Base-by-base conservation (phyloP, 768 basidiomycete genomes). In the Rhodotorula paludigena region DNA sequence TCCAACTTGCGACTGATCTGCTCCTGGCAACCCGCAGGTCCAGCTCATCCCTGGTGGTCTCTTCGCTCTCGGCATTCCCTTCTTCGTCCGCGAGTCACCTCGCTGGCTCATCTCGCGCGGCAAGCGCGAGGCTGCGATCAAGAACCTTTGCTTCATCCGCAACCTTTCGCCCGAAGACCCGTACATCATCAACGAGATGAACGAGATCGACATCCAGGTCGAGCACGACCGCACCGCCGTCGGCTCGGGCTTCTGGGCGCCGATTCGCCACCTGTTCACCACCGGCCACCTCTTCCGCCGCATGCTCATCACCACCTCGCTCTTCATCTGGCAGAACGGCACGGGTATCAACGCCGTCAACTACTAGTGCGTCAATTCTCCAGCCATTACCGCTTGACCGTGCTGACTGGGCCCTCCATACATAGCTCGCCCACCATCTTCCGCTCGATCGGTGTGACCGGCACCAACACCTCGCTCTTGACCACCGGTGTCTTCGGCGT, bases 401-500 rank as follows among this genome's bases (percentile, higher is more conserved):
- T 76, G 10, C 82, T 83, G 57, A 71, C 69, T 58, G 62, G 65
- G 36, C 61, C 67, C 63, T 80, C 80, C 64, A 82, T 81, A 71
- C 83, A 1, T 38, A 55, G 54, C 73, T 80, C 80, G 11, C 82
- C 82, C 8, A 82, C 82, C 1, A 79, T 84, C 33, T 79, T 82
- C 61, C 57, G 55, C 38, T 80, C 80, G 16, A 81, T 85, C 72
- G 74, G 74, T 4, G 52, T 75, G 49, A 57, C 57, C 11, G 74
- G 74, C 4, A 63, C 67, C 32, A 53, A 15, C 36, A 68, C 73
- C 3, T 51, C 63, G n/a, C 73, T 75, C 42, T 48, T 75, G 44
- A 73, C 74, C 15, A 75, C 74, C 53, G 83, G 83, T 11, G 75
- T 84, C 48, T 84, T 82, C 68, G 84, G 83, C 23, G 78, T 83